These are phyloP conservation scores for Rhizodiscina lignyota DNA, from an alignment of 495 filamentous ascomycete species.

Conservation along the genomic window DNA sequence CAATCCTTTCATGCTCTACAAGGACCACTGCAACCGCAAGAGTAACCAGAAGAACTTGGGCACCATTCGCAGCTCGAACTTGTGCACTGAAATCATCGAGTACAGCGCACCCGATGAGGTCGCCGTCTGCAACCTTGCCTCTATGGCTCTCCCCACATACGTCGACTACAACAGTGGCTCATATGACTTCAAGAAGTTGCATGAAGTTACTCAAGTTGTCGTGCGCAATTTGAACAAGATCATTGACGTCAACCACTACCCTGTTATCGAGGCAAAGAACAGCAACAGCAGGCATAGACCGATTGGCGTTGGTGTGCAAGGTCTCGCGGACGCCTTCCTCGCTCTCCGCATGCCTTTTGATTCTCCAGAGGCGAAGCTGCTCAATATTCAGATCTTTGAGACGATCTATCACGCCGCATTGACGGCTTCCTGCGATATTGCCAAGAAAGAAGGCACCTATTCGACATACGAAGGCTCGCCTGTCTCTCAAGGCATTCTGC, in stretches of 20 bases:
- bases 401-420: constrained; percentile 96
- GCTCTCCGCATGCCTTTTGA: constrained; percentile 94
- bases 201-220: constrained; percentile 79
- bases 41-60: constrained; percentile 99
- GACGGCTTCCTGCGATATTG: constrained; percentile 72
- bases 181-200: constrained; percentile 91
- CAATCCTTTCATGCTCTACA: constrained; percentile 99
- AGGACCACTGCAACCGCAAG: constrained; percentile 94
- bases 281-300: constrained; percentile 94
- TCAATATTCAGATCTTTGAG: constrained; percentile 98
- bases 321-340: constrained; percentile 96
- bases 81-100: constrained; percentile 97
- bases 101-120: constrained; percentile 96
- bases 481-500: constrained; percentile 85
- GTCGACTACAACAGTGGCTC: constrained; percentile 65
- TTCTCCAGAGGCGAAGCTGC: constrained; percentile 74
- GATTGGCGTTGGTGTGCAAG: constrained; percentile 91
- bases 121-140: constrained; percentile 95
- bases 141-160: constrained; percentile 75
- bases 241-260: constrained; percentile 95
- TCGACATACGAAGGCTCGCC: constrained; percentile 84
- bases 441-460: constrained; percentile 69
- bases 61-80: constrained; percentile 93
- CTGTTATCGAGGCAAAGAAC: constrained; percentile 76
- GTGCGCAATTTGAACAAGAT: constrained; percentile 92